Conservation (phyloP, 768 basidiomycete genomes). For the Kwoniella sp. region DNA sequence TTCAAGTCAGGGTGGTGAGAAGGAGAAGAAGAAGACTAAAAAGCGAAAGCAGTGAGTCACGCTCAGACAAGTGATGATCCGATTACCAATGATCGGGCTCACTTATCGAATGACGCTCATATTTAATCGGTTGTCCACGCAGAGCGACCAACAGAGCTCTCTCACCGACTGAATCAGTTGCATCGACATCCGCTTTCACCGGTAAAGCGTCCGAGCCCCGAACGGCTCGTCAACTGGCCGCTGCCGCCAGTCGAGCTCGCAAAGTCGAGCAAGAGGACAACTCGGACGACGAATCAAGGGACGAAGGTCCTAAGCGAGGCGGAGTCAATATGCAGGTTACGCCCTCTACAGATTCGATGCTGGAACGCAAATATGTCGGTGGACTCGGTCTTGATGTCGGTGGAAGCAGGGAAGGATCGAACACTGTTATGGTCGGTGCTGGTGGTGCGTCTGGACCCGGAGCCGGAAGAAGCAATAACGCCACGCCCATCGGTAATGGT, state of each 20-base stretch:
- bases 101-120: background rate
- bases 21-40: slow-evolving; percentile 39
- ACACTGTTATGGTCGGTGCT: too few relatives aligned
- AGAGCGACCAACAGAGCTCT: slow-evolving; percentile 39
- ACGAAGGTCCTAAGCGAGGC: slow-evolving; percentile 6
- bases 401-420: slow-evolving; percentile 15
- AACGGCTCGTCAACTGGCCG: slow-evolving; percentile 49
- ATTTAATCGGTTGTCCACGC: background rate
- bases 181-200: slow-evolving; percentile 42
- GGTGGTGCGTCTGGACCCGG: background rate
- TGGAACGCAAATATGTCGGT: slow-evolving; percentile 21
- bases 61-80: background rate
- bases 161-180: slow-evolving; percentile 49
- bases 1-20: slow-evolving; percentile 36
- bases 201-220: slow-evolving; percentile 37
- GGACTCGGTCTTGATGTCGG: slow-evolving; percentile 30
- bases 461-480: slow-evolving; percentile 8
- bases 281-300: slow-evolving; percentile 31
- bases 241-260: slow-evolving; percentile 37
- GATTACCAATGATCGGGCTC: background rate
- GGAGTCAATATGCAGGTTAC: slow-evolving; percentile 26
- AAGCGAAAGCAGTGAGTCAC: slow-evolving; percentile 46
- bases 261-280: slow-evolving; percentile 40
- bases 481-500: slow-evolving; percentile 15
- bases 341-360: slow-evolving; percentile 31